Evolutionary conservation across 1,139 yeast species (phyloP).

Genomic region (Suhomyces bokatorum): DNA sequence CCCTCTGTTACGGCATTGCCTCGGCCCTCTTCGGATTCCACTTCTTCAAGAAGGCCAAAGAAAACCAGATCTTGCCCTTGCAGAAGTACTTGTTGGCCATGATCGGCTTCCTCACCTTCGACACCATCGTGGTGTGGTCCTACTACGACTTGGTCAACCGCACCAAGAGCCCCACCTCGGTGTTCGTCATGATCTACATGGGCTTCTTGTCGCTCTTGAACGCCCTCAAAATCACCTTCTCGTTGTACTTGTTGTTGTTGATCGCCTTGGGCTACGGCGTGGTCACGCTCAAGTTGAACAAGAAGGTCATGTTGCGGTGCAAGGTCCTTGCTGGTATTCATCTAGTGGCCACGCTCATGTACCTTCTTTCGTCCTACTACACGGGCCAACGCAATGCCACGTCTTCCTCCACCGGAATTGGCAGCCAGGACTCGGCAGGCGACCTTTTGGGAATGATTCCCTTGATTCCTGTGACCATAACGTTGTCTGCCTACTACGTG

Average conservation of each 20-base stretch:
- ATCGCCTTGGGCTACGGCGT: conserved; percentile 94
- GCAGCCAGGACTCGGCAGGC: conserved; percentile 21
- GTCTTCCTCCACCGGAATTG: conserved; percentile 21
- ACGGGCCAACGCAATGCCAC: conserved; percentile 41
- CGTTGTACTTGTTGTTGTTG: conserved; percentile 81
- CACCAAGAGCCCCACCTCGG: conserved; percentile 47
- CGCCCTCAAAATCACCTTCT: conserved; percentile 80
- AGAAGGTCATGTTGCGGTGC: conserved; percentile 74
- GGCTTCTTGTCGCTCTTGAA: conserved; percentile 75
- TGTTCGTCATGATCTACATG: conserved; percentile 68
- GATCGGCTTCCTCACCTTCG: conserved; percentile 78
- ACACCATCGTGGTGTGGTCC: conserved; percentile 88
- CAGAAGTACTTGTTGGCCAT: conserved; percentile 89
- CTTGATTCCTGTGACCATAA: conserved; percentile 67
- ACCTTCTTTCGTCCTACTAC: conserved; percentile 67
- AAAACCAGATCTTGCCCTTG: conserved; percentile 80
- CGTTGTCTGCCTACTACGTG: conserved; percentile 73
- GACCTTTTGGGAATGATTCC: conserved; percentile 40
- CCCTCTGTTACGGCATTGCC: conserved; percentile 79
- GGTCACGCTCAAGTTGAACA: conserved; percentile 80
- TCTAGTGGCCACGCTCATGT: conserved; percentile 66
- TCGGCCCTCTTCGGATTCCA: conserved; percentile 82
- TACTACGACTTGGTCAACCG: conserved; percentile 81
- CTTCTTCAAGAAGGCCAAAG: conserved; percentile 74
- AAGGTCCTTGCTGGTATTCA: conserved; percentile 74